Conservation (phyloP, 2,329 filamentous ascomycete species). For the Talaromyces atroroseus region DNA sequence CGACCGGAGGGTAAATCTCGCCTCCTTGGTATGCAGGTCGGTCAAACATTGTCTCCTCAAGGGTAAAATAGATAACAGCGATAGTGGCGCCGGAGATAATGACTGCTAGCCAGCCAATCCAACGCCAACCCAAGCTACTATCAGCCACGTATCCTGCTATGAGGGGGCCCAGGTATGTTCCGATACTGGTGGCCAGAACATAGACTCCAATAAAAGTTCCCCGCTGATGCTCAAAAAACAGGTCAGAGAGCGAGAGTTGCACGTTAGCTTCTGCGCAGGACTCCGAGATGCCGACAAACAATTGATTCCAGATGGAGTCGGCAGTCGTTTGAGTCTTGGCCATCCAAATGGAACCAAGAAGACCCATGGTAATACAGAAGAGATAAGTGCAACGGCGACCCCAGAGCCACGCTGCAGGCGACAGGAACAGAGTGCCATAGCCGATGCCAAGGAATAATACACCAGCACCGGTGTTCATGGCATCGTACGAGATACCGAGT, state of each 20-base stretch:
- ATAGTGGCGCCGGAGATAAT: slow-evolving; percentile 47
- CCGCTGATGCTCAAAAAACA: slow-evolving; percentile 55
- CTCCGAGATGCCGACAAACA: slow-evolving; percentile 55
- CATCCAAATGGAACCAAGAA: slow-evolving; percentile 52
- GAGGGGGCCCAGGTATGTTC: slow-evolving; percentile 52
- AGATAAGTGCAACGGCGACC: slow-evolving; percentile 53
- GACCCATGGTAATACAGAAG: slow-evolving; percentile 45
- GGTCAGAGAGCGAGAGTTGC: slow-evolving; percentile 53
- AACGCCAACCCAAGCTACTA: slow-evolving; percentile 47
- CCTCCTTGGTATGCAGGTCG: slow-evolving; percentile 14
- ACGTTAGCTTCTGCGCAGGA: slow-evolving; percentile 53
- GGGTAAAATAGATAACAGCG: slow-evolving; percentile 46
- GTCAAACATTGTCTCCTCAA: slow-evolving; percentile 46
- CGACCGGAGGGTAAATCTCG: slow-evolving; percentile 2
- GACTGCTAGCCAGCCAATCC: slow-evolving; percentile 49
- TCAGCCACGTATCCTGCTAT: slow-evolving; percentile 49
- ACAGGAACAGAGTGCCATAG: slow-evolving; percentile 51
- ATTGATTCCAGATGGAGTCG: slow-evolving; percentile 52
- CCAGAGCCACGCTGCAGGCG: slow-evolving; percentile 51
- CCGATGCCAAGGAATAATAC: slow-evolving; percentile 54
- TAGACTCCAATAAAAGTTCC: slow-evolving; percentile 52
- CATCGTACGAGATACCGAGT: slow-evolving; percentile 47
- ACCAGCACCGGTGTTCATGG: slow-evolving; percentile 54
- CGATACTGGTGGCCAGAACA: slow-evolving; percentile 51
- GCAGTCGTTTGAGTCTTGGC: slow-evolving; percentile 39